Evolutionary conservation across 1,284 basidiomycete species (phyloP).

Genomic region (Xanthoconium separans): DNA sequence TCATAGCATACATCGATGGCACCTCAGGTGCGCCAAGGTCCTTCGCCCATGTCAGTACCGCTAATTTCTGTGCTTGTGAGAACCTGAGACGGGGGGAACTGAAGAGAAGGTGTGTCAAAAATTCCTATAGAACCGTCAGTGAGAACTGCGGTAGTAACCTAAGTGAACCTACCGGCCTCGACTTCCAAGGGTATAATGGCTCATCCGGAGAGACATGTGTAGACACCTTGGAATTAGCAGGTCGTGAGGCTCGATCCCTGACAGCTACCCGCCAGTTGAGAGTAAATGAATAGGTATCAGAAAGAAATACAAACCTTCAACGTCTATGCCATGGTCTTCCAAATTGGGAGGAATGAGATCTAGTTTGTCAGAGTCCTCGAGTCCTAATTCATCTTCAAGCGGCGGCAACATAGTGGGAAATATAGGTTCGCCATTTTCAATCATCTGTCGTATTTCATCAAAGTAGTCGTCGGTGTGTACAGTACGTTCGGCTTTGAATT

Average conservation of each 20-base stretch:
- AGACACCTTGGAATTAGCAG: not conserved
- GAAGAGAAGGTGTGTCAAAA: conserved; percentile 6
- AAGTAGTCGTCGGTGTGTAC: not conserved
- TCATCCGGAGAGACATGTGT: not conserved
- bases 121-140: conserved; percentile 1
- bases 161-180: not conserved
- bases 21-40: conserved; percentile 26
- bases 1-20: conserved; percentile 19
- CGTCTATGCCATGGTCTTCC: not conserved
- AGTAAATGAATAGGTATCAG: no score
- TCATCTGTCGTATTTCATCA: not conserved
- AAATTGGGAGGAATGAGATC: not conserved
- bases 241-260: not conserved
- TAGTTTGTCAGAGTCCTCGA: not conserved
- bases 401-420: not conserved
- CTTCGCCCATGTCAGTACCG: conserved; percentile 28
- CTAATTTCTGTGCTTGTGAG: not conserved
- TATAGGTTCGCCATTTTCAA: not conserved
- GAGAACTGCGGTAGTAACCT: not conserved
- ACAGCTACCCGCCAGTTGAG: no score
- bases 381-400: not conserved
- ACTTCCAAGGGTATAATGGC: not conserved
- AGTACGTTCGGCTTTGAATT: not conserved
- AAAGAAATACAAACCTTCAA: not conserved
- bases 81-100: conserved; percentile 6